Conservation (phyloP, 2,329 filamentous ascomycete species). For the Elsinoe ampelina region DNA sequence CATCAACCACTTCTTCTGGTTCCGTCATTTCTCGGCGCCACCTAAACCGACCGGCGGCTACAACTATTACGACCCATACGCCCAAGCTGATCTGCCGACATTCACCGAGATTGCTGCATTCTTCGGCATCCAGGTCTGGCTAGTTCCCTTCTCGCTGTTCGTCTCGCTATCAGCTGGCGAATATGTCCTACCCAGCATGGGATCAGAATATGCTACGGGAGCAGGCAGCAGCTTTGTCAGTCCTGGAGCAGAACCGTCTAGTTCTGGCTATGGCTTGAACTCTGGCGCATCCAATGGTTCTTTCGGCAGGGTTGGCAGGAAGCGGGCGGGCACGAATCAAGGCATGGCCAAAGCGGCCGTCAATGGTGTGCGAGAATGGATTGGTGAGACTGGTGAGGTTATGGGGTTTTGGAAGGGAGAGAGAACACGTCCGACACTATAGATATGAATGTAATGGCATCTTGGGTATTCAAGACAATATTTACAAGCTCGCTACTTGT, state of each 20-base stretch:
- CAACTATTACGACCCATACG: conserved; percentile 23
- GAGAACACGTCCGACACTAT: conserved; percentile 35
- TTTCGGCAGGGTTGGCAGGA: conserved; percentile 32
- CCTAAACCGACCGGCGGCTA: conserved; percentile 49
- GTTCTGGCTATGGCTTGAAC: conserved; percentile 19
- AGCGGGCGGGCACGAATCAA: conserved; percentile 43
- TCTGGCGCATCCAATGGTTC: conserved; percentile 37
- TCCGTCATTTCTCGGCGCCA: conserved; percentile 72
- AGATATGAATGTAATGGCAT: not conserved
- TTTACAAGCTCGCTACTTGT: conserved; percentile 14
- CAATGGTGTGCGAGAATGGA: conserved; percentile 54
- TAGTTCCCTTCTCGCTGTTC: conserved; percentile 90
- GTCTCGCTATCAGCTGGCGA: conserved; percentile 90
- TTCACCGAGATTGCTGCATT: conserved; percentile 95
- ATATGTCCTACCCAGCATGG: conserved; percentile 89
- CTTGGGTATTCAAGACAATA: conserved; percentile 13
- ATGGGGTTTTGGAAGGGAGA: conserved; percentile 56
- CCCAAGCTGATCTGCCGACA: conserved; percentile 51
- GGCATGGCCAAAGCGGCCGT: conserved; percentile 52
- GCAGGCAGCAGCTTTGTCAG: conserved; percentile 42
- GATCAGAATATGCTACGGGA: conserved; percentile 60
- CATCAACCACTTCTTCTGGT: conserved; percentile 91
- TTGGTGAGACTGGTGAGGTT: conserved; percentile 50
- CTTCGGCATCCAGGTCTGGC: conserved; percentile 93
- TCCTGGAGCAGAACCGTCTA: conserved; percentile 32